These are phyloP conservation scores for Psidium friedrichsthalianum DNA, from an alignment of 345 rosid species.

Conservation along the genomic window DNA sequence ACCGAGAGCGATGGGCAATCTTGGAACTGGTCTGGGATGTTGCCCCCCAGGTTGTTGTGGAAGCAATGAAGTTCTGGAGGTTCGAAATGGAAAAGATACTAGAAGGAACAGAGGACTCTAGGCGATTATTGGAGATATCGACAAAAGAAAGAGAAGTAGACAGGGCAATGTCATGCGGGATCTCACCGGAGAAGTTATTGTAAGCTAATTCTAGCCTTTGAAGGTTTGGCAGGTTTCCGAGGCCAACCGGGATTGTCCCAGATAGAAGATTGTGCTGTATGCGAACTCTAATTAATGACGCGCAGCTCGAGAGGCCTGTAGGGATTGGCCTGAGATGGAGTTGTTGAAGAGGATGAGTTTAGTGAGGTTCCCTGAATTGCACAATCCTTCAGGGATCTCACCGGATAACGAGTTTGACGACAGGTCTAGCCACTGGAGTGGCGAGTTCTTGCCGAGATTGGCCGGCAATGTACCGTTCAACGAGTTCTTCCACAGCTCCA, in stretches of 20 bases:
- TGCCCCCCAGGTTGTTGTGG: conserved; percentile 58
- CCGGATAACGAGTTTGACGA: conserved; percentile 64
- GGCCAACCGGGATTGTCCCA: conserved; percentile 53
- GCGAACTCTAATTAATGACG: conserved; percentile 64
- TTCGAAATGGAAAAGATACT: conserved; percentile 53
- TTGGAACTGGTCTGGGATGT: conserved; percentile 65
- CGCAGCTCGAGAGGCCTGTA: conserved; percentile 38
- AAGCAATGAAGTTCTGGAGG: conserved; percentile 65
- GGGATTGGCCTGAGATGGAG: conserved; percentile 55
- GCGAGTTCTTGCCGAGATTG: conserved; percentile 48
- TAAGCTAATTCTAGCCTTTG: conserved; percentile 76
- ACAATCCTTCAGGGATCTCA: conserved; percentile 48
- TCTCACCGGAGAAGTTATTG: conserved; percentile 63
- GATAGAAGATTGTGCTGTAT: conserved; percentile 61
- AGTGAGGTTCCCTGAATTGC: conserved; percentile 55
- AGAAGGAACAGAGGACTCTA: conserved; percentile 58
- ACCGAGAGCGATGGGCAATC: conserved; percentile 61
- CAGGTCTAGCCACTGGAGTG: conserved; percentile 60
- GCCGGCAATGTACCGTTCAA: conserved; percentile 46
- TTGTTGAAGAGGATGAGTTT: conserved; percentile 81
- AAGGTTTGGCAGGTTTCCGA: conserved; percentile 56
- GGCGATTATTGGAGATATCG: conserved; percentile 60
- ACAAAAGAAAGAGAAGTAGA: conserved; percentile 74
- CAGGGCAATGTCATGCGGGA: conserved; percentile 54
- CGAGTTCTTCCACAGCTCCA: conserved; percentile 70